phyloP scores from a whole-genome alignment of 2,329 filamentous ascomycete species.

The Colletotrichum aenigma region DNA sequence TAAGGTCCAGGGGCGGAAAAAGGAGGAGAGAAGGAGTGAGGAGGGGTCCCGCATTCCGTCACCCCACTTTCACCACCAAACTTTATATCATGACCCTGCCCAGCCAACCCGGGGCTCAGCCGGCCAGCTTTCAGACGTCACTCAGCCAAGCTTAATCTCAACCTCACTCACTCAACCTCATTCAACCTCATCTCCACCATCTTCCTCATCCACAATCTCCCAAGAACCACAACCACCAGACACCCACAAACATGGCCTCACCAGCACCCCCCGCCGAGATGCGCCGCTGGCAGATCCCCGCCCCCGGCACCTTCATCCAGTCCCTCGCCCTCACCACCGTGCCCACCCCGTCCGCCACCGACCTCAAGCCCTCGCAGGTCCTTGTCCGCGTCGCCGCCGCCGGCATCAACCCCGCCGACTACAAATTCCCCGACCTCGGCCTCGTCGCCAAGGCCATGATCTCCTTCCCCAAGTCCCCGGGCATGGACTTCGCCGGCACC shows the following conservation, averaged over 20 bases:
- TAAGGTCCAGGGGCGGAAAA: not conserved
- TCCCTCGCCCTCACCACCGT: slow-evolving; percentile 31
- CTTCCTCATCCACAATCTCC: not conserved
- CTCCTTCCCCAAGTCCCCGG: slow-evolving; percentile 46
- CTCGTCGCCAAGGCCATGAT: slow-evolving; percentile 38
- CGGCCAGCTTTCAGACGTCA: not conserved
- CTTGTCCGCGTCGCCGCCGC: slow-evolving; percentile 48
- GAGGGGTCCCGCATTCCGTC: not conserved
- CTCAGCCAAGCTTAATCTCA: not conserved
- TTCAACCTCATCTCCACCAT: not conserved
- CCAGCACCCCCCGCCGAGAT: slow-evolving; percentile 2
- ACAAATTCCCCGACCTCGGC: slow-evolving; percentile 49
- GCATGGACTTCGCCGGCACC: slow-evolving; percentile 56
- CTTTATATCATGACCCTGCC: not conserved
- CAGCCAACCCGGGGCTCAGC: not conserved
- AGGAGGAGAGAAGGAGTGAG: not conserved
- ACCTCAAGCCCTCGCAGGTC: slow-evolving; percentile 34
- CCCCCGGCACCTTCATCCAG: slow-evolving; percentile 32
- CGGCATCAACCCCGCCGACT: slow-evolving; percentile 53
- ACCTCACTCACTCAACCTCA: not conserved
- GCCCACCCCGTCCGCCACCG: slow-evolving; percentile 25
- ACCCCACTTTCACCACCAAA: not conserved
- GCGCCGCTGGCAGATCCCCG: slow-evolving; percentile 24
- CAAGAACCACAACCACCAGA: not conserved
- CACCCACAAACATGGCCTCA: not conserved